Evolutionary conservation across 2,329 filamentous ascomycete genomes (phyloP), one percentile per base, ranked within the genome.

Genomic region (Gremmenia infestans): DNA sequence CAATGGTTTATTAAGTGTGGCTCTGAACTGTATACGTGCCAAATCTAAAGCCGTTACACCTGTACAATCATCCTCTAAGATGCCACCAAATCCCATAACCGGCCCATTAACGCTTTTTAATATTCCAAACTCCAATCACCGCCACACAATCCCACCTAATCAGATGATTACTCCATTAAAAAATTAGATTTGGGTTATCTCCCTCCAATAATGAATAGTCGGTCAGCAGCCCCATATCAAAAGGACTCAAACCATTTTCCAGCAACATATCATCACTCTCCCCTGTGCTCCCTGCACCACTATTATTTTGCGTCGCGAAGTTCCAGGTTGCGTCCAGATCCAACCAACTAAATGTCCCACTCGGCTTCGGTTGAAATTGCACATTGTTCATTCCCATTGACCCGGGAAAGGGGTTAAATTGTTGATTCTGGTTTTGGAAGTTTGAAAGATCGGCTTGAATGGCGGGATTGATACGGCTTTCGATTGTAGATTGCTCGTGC

Each of bases 301-400:
- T 63, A 25, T 51, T 59, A 52, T 62, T 68, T 51, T 70, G 65
- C 32, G 64, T 65, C 3, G 66, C 67, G 51, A 66, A 70, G 36
- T 66, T 67, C 60, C 65, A 68, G 2, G 67, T 67, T 0, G 64
- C 65, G 3, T 59, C 63, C 1, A 70, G 56, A 59, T 70, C 67
- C 12, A 70, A 42, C 67, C 67, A 70, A 28, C 55, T 61, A 40
- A 70, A 70, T 1, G 55, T 51, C 22, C 48, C 52, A 23, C 56
- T 62, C 4, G 49, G 49, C 45, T 45, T 23, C 9, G 50, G 12
- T 36, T 46, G 23, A 17, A 45, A 17, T 46, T 25, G 48, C 15
- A 35, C 48, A 43, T 49, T 55, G 11, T 45, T 25, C 46, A 50
- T 53, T 11, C 48, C 50, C 37, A 57, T 55, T 6, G 47, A 40